phyloP scores from a whole-genome alignment of 192 early-diverging fungal genomes.

The Umbelopsis ramanniana region DNA sequence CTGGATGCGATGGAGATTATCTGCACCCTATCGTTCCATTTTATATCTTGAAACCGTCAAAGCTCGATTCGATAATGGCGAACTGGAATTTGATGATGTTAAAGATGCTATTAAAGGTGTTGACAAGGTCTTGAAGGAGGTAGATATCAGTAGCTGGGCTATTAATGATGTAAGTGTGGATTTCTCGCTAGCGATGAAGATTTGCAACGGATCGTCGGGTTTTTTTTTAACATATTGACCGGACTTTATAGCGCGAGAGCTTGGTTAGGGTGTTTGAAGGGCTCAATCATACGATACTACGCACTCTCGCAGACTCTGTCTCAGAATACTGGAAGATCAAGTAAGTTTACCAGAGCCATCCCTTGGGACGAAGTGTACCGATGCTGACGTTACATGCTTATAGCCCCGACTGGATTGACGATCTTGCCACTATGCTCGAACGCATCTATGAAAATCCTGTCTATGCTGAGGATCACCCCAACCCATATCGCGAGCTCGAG shows the following conservation, averaged over 20 bases:
- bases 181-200: too few species aligned
- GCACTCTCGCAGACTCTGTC: conserved; percentile 28
- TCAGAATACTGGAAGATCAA: conserved; percentile 37
- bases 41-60: conserved; percentile 54
- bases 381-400: conserved; percentile 12
- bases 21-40: conserved; percentile 54
- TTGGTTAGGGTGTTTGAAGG: conserved; percentile 50
- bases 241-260: conserved; percentile 44
- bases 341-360: conserved; percentile 7
- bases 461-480: conserved; percentile 31
- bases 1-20: conserved; percentile 69
- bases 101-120: conserved; percentile 41
- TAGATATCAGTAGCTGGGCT: conserved; percentile 55
- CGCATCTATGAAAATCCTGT: conserved; percentile 42
- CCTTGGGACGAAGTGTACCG: not conserved
- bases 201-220: too few species aligned
- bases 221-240: too few species aligned
- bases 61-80: conserved; percentile 44
- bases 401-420: conserved; percentile 36
- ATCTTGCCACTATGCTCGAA: conserved; percentile 35
- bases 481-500: conserved; percentile 28
- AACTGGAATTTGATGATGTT: conserved; percentile 40
- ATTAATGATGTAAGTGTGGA: conserved; percentile 53
- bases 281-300: conserved; percentile 47
- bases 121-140: conserved; percentile 51